Conservation (phyloP, 257 asterid genomes). For the Nicotiana knightiana region DNA sequence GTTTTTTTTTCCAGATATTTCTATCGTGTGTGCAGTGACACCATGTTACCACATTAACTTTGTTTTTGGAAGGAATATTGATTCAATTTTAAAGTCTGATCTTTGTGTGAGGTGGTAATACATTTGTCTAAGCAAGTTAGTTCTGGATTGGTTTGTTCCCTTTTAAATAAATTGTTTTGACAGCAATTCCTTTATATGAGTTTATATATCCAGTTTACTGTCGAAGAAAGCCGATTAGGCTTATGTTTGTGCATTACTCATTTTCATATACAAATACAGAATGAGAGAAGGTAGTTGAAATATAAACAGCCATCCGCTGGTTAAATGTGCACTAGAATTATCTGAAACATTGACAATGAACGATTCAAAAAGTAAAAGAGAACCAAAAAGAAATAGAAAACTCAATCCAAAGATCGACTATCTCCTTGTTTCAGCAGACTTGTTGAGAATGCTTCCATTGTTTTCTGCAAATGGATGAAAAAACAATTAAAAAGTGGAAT, state of each 20-base stretch:
- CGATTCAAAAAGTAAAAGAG: not conserved
- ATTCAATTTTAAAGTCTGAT: no score
- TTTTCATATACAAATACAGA: not conserved
- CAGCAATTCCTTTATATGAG: no score
- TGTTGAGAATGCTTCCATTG: slow-evolving; percentile 86
- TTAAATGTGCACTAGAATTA: slow-evolving; percentile 7
- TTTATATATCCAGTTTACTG: no score
- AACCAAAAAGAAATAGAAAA: slow-evolving; percentile 2
- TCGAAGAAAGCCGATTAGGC: no score
- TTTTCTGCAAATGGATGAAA: slow-evolving; percentile 40
- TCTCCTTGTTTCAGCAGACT: slow-evolving; percentile 47
- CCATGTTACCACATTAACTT: no score
- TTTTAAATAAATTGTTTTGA: no score
- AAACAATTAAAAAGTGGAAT: not conserved
- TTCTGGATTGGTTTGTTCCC: no score
- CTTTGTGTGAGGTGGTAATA: no score
- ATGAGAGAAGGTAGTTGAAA: not conserved
- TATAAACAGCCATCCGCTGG: not conserved
- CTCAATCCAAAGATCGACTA: slow-evolving; percentile 14
- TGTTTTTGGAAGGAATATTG: no score
- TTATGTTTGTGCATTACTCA: not conserved
- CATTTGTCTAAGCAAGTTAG: no score
- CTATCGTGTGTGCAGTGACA: no score
- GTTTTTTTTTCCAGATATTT: no score
- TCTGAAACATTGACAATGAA: not conserved